Conservation (phyloP, 75 land plant genomes). For the Cupressus sempervirens region DNA sequence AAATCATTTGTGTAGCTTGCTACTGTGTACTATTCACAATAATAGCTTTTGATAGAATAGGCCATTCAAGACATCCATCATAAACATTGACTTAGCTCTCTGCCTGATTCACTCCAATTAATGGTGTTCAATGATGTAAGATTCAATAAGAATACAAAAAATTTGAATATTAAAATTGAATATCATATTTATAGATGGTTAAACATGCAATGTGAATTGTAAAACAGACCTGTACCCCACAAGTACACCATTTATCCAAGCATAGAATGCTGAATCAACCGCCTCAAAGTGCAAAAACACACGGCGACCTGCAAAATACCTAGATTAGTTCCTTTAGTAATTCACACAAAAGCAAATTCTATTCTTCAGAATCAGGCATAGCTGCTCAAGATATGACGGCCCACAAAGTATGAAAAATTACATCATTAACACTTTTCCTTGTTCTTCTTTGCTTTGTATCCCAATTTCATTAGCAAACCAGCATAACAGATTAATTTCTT, state of each 20-base stretch:
- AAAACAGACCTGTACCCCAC: slow-evolving; percentile 84
- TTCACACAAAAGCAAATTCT: not conserved
- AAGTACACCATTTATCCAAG: slow-evolving; percentile 83
- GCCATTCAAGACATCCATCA: not conserved
- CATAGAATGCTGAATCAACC: slow-evolving; percentile 94
- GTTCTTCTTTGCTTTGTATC: not conserved
- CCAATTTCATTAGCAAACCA: not conserved
- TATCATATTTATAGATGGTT: not conserved
- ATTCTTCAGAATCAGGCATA: not conserved
- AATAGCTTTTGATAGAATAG: not conserved
- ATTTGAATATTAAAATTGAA: not conserved
- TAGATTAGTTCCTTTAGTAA: not conserved
- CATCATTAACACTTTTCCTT: slow-evolving; percentile 1
- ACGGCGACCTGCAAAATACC: slow-evolving; percentile 59
- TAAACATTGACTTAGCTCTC: not conserved
- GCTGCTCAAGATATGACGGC: not conserved
- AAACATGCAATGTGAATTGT: not conserved
- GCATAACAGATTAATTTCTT: not conserved
- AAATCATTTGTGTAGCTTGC: not conserved
- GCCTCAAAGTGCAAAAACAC: slow-evolving; percentile 87
- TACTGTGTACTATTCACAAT: not conserved
- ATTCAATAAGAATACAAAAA: not conserved
- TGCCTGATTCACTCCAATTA: not conserved
- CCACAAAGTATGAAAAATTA: not conserved
- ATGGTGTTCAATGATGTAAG: not conserved